Base-by-base conservation (phyloP, 768 basidiomycete species). In the Lactarius evosmus region DNA sequence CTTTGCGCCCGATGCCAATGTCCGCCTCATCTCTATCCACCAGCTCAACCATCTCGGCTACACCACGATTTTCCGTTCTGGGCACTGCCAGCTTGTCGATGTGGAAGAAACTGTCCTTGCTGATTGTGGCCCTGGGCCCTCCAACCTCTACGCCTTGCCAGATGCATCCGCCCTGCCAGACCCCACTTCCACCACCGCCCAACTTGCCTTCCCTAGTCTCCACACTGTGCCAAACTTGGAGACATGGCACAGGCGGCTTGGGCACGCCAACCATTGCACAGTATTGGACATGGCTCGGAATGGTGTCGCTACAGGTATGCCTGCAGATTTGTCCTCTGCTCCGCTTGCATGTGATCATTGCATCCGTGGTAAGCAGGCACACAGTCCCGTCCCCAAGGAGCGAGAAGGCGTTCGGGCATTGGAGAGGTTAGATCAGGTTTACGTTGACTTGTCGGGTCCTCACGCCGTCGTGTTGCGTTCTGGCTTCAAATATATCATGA, bases 21-120 rank as follows among this genome's bases (percentile, higher is more conserved):
- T 72, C 34, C 41, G 57, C 7, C 66, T 70, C 0, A 62, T 69
- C 16, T 66, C 67, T 19, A 61, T 70, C 25, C 30, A 62, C 17
- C 50, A 40, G 29, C 57, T 68, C 11, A 19, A 49, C 22, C 1
- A 8, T 25, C 2, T 1, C 8, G 7, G 46, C 4, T 49, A 8
- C n/a, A 19, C 12, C 7, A 19, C 8, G 14, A 1, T 19, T 25
- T 19, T 19, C 8, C 8, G 14, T 49, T 11, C 11, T 19, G 14
- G 8, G 11, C 14, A 19, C 19, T 49, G 46, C 19, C 12, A 8
- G 19, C 12, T 25, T 49, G 8, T 19, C 14, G 46, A 38, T n/a
- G 19, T n/a, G 12, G 8, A 25, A 12, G 8, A 11, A 19, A 2
- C 11, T n/a, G n/a, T n/a, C n/a, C n/a, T n/a, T n/a, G n/a, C n/a